A percentile compares a stretch with the other conserved stretches of the same genome.
phyloP scores from a whole-genome alignment of 208 protist species.

The Acanthamoeba healyi region DNA sequence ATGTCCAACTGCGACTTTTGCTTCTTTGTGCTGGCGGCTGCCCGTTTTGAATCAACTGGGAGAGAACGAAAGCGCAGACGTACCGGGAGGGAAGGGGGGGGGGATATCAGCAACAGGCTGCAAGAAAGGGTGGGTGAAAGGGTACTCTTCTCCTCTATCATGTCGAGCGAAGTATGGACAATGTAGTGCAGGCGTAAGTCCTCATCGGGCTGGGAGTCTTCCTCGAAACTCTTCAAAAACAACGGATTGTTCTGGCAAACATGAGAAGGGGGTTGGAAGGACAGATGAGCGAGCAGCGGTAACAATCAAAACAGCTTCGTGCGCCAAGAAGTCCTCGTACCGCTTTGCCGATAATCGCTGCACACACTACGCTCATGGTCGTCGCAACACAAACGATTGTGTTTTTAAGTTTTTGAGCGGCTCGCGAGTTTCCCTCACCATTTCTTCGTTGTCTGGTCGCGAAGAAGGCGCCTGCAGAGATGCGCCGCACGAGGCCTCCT shows the following conservation, averaged over 20 bases:
- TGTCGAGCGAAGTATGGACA: constrained; percentile 79
- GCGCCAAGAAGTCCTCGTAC: background rate
- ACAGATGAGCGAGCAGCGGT: background rate
- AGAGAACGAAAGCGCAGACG: no score
- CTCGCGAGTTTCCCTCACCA: background rate
- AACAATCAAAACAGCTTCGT: background rate
- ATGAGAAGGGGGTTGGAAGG: background rate
- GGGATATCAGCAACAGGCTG: no score
- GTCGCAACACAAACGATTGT: background rate
- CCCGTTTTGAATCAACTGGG: constrained; percentile 26
- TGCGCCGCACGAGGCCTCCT: background rate
- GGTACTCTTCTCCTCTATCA: constrained; percentile 80
- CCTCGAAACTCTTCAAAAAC: constrained; percentile 75
- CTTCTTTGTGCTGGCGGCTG: constrained; percentile 31
- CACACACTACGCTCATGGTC: constrained; percentile 63
- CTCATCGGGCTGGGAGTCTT: background rate
- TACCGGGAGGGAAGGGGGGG: no score
- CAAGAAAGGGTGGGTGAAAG: background rate
- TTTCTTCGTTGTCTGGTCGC: no score
- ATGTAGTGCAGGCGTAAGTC: constrained; percentile 82
- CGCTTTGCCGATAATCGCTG: constrained; percentile 72
- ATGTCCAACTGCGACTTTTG: constrained; percentile 54
- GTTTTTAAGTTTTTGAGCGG: background rate
- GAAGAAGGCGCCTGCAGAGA: no score
- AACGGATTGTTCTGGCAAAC: constrained; percentile 78